Base-by-base conservation (phyloP, 306 rosid species). In the Clitoria ternatea region DNA sequence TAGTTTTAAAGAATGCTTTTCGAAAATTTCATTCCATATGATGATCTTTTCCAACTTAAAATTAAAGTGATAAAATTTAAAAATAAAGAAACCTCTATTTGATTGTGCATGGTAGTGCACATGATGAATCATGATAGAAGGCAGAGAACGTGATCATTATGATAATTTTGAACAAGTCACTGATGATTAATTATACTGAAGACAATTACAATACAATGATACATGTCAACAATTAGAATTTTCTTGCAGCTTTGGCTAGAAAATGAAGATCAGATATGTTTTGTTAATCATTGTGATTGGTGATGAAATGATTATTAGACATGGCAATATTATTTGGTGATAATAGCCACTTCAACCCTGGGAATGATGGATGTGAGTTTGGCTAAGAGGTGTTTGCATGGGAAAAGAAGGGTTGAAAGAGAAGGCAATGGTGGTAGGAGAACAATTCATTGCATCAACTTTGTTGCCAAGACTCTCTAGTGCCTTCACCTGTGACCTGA, bases 321-420 rank as follows among this genome's bases (percentile, higher is more conserved):
- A 73, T 23, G 40, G 47, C 6, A n/a, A n/a, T n/a, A n/a, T n/a
- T 42, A n/a, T 26, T 20, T 56, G 60, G 24, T 44, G 62, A 59
- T 39, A 23, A 26, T 33, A 12, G 69, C 15, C 54, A 49, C 49
- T 32, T 75, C 64, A 83, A 73, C 27, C 29, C 23, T 44, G 72
- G 69, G 67, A 52, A 68, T 84, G 80, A 65, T 74, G 83, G 72
- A 71, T 64, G 6, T 75, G 74, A 53, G n/a, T n/a, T n/a, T n/a
- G n/a, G n/a, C 50, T 70, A 54, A 37, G 47, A 81, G 79, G 70
- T 19, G 74, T 75, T 81, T 91, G 91, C 78, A 91, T 82, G 86
- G 87, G 83, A 82, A 89, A 84, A 59, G 86, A 79, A 29, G 98
- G 96, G 75, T 89, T 86, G 85, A 92, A 92, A 79, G 95, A 92